Evolutionary conservation across 1,139 yeast species (phyloP), one percentile per base, ranked within the genome.

Genomic region (Zhuliangozyma blackwelliae): DNA sequence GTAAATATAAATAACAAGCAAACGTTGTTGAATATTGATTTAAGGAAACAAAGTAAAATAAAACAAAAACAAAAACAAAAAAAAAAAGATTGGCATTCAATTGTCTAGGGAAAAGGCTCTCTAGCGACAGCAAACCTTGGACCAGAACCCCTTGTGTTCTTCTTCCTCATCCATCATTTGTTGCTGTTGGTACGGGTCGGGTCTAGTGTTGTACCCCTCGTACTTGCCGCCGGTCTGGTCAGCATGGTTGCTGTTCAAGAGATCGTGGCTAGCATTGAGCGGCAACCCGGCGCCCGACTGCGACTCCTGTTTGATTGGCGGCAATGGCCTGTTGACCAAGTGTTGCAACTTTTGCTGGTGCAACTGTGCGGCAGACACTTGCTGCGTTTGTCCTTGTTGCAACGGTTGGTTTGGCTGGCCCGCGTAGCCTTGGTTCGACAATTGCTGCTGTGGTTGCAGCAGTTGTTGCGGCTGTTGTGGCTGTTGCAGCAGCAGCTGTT

Each of bases 311-410:
- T 68, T 69, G 43, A 70, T 70, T 10, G 76, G 75, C 32, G 76
- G 76, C 50, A 70, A 65, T 11, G 76, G 76, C 48, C 76, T 58
- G 54, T 70, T 70, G 41, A 70, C 75, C 59, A 70, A 67, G 47
- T 69, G 74, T 51, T 70, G 76, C 55, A 70, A 67, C 53, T 70
- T 69, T 48, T 68, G 76, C 55, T 69, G 75, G 50, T 69, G 74
- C 40, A 68, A 66, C 54, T 69, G 75, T 31, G 69, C 69, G 3
- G 70, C 70, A 6, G 27, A 25, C 13, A 25, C 11, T 21, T 23
- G 38, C 10, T 34, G 38, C 11, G 25, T 33, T 16, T 31, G 36
- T 20, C 33, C 35, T 21, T 33, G 36, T 12, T 33, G 40, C 25
- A 31, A 35, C 29, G 35, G 41, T 20, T 28, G 39, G 27, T 36